Evolutionary conservation across 441 rosid species (phyloP).

Genomic region (Gossypium schwendimanii): DNA sequence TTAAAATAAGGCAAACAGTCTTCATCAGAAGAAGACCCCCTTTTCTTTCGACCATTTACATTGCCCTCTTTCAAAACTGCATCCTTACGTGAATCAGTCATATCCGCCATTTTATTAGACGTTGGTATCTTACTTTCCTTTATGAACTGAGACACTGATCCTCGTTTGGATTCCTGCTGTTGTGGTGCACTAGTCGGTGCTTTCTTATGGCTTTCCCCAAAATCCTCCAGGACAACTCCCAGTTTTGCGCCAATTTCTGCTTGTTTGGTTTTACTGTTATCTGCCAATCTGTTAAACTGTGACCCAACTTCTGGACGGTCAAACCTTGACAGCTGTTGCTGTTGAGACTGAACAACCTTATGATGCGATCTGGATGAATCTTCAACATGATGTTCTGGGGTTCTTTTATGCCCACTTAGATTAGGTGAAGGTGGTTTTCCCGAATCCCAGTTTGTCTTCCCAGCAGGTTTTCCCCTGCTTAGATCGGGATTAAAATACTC

Average conservation of each 20-base stretch:
- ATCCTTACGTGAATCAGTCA: conserved; percentile 45
- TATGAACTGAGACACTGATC: conserved; percentile 30
- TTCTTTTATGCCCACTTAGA: conserved; percentile 36
- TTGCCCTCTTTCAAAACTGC: conserved; percentile 29
- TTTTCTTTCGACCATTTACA: conserved; percentile 41
- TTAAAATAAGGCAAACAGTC: conserved; percentile 58
- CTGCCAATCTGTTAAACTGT: conserved; percentile 37
- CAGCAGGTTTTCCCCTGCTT: conserved; percentile 48
- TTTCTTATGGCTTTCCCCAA: conserved; percentile 65
- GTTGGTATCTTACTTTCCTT: conserved; percentile 49
- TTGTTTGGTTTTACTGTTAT: conserved; percentile 46
- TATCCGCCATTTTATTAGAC: conserved; percentile 25
- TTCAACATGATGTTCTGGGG: conserved; percentile 45
- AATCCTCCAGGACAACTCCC: conserved; percentile 53
- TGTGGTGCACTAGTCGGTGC: conserved; percentile 29
- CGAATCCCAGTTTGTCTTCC: conserved; percentile 38
- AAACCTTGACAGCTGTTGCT: conserved; percentile 34
- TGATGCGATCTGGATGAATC: conserved; percentile 38
- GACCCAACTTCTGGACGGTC: conserved; percentile 43
- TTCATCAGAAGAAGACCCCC: conserved; percentile 53
- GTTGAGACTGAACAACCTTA: conserved; percentile 43
- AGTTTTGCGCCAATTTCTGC: conserved; percentile 37
- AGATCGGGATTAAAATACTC: conserved; percentile 48
- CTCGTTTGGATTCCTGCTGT: conserved; percentile 49
- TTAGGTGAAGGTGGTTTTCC: conserved; percentile 49